phyloP scores from a whole-genome alignment of 2,329 filamentous ascomycete genomes.

The Metarhizium brunneum region DNA sequence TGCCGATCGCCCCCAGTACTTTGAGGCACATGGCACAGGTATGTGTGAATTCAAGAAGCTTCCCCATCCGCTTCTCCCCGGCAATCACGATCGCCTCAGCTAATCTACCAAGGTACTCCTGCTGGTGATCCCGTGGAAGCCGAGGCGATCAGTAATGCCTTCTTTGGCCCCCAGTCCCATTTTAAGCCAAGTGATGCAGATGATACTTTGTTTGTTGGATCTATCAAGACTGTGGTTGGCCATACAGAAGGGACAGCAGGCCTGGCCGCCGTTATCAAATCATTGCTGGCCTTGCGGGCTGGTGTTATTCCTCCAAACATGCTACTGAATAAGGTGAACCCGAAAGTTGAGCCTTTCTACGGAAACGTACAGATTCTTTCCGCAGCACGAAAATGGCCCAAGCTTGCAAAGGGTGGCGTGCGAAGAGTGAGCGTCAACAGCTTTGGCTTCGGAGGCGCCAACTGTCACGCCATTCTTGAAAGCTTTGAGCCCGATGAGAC shows the following conservation, averaged over 20 bases:
- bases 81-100: not conserved
- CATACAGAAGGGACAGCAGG: constrained; percentile 17
- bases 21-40: constrained; percentile 31
- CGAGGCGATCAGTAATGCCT: constrained; percentile 27
- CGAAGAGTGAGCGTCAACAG: constrained; percentile 36
- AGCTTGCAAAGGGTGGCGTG: not conserved
- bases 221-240: constrained; percentile 19
- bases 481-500: not conserved
- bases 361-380: constrained; percentile 12
- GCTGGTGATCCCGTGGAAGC: constrained; percentile 17
- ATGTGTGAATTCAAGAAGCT: constrained; percentile 14
- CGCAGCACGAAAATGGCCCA: constrained; percentile 13
- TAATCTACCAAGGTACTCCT: not conserved
- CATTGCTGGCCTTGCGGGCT: constrained; percentile 9
- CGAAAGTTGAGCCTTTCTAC: constrained; percentile 15
- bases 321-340: constrained; percentile 19
- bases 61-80: not conserved
- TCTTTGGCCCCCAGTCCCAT: constrained; percentile 17
- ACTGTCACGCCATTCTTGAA: constrained; percentile 32
- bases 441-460: constrained; percentile 42
- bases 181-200: not conserved
- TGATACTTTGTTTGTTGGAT: constrained; percentile 14
- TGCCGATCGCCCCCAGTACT: constrained; percentile 12
- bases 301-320: constrained; percentile 21
- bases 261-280: constrained; percentile 14